Base-by-base conservation (phyloP, 2,329 filamentous ascomycete species). In the Calonectria montana region DNA sequence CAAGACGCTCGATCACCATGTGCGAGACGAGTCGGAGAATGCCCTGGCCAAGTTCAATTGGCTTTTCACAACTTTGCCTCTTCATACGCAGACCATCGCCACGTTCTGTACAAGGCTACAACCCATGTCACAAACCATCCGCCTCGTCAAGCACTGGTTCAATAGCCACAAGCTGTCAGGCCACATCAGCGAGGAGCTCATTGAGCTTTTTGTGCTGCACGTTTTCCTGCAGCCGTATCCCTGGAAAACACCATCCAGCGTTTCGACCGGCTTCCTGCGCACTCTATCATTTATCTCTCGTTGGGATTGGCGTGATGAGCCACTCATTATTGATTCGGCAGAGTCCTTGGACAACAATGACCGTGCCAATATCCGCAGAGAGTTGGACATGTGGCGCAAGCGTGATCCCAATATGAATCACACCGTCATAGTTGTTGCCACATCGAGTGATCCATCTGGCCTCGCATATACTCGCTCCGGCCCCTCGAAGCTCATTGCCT, bases 241-340 rank as follows among this genome's bases (percentile, higher is more conserved):
- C 0, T 98, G 94, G 93, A 85, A 89, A 43, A 86, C 89, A 0
- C 96, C 97, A 0, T 93, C 93, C 0, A 96, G 93, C 76, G 88
- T 93, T 12, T 91, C 92, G 77, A 93, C 93, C 0, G 97, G 94
- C 5, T 96, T 99, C 80, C 84, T 97, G 31, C 91, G 96, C 25
- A 94, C 94, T 1, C 86, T 99, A 1, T 86, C 92, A 37, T 93
- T 96, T 82, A 87, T 99, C 16, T 91, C 95, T 1, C 89, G 91
- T 48, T 99, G 97, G 95, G 95, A 98, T 81, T 99, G 97, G 97
- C 91, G 94, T 31, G 88, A 92, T 9, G 92, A 95, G 65, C 94
- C 97, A 1, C 87, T 98, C 37, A 88, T 98, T 39, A 88, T 98
- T 29, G 95, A 98, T 81, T 82, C 83, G 6, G 89, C 91, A 13